Percentiles rank a stretch among this genome's conserved stretches.
Evolutionary conservation across 176 grass and related monocot species (phyloP).

Genomic region (Musa beccarii): DNA sequence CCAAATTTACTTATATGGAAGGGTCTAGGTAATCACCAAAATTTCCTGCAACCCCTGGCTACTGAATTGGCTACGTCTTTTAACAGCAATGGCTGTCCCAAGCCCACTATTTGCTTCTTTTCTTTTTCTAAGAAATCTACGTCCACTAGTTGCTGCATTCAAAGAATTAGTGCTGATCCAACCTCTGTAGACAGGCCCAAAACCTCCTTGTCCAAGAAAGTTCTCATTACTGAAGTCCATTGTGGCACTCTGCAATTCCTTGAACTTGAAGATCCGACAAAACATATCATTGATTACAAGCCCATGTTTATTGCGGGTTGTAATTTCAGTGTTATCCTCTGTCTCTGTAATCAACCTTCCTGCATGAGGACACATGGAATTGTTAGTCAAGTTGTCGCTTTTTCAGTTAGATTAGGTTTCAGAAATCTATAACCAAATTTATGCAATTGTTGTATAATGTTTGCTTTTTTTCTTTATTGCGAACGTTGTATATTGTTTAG

Average conservation of each 20-base stretch:
- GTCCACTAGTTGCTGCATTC: neutral
- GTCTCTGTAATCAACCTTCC: neutral
- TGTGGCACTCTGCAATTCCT: slow-evolving; percentile 2
- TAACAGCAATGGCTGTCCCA: neutral
- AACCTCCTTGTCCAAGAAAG: neutral
- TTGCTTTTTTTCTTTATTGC: too few species aligned
- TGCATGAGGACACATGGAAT: neutral
- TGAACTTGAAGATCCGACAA: neutral
- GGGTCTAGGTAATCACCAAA: neutral
- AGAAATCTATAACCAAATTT: neutral
- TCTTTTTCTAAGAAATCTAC: neutral
- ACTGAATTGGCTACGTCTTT: neutral
- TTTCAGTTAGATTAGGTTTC: neutral
- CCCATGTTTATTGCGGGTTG: neutral
- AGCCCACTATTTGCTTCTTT: neutral
- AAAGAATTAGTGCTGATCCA: neutral
- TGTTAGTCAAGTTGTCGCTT: neutral
- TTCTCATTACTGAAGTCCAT: neutral
- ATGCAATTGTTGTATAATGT: neutral
- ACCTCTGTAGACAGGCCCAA: neutral
- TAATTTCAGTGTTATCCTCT: too few species aligned
- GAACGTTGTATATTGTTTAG: too few species aligned
- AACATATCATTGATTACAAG: neutral
- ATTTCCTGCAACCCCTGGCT: neutral
- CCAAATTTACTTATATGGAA: neutral